Evolutionary conservation across 257 asterid species (phyloP).

Genomic region (Fraxinus excelsior): DNA sequence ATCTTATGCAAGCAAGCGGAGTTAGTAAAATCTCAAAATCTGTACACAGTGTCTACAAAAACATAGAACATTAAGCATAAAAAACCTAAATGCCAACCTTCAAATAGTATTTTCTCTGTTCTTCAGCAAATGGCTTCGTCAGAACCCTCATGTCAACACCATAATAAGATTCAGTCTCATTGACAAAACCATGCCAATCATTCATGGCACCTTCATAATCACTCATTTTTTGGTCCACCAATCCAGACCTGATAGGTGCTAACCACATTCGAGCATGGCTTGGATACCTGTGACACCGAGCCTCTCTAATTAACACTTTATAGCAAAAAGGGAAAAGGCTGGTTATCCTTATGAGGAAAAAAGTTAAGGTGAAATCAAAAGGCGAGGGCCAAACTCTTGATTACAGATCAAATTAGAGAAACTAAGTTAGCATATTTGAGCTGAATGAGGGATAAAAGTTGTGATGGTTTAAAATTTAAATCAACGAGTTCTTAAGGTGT

Average conservation of each 20-base stretch:
- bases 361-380: background rate
- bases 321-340: background rate
- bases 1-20: slow-evolving; percentile 11
- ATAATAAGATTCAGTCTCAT: slow-evolving; percentile 62
- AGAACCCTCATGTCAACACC: slow-evolving; percentile 92
- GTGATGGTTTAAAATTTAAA: background rate
- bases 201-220: slow-evolving; percentile 71
- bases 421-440: background rate
- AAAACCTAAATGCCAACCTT: slow-evolving; percentile 52
- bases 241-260: slow-evolving; percentile 78
- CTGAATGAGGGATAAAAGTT: background rate
- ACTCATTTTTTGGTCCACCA: slow-evolving; percentile 64
- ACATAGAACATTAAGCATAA: background rate
- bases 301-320: background rate
- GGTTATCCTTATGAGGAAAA: background rate
- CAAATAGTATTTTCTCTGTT: slow-evolving; percentile 79
- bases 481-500: background rate
- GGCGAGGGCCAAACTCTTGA: background rate
- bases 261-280: slow-evolving; percentile 99
- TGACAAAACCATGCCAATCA: slow-evolving; percentile 74
- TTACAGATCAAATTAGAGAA: background rate
- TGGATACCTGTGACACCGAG: slow-evolving; percentile 73
- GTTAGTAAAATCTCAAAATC: slow-evolving; percentile 10
- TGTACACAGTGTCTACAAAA: background rate
- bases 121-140: slow-evolving; percentile 67